Conservation (phyloP, 257 asterid genomes). For the Capsicum rhomboideum region DNA sequence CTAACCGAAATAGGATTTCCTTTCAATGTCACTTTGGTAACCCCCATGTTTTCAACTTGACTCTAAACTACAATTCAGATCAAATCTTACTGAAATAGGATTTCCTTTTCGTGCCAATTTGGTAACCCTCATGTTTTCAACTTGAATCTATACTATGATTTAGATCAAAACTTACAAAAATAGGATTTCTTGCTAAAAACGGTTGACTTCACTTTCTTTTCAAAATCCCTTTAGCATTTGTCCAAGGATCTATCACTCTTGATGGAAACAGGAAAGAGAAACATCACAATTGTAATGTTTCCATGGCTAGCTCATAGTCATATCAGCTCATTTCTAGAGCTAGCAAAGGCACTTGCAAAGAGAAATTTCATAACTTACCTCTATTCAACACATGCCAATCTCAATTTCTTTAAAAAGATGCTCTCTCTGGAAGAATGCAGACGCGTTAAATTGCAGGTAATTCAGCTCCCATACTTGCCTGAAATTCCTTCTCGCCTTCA, state of each 20-base stretch:
- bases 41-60: background rate
- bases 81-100: background rate
- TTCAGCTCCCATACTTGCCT: conserved; percentile 35
- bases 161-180: background rate
- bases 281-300: conserved; percentile 42
- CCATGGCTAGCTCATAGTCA: conserved; percentile 86
- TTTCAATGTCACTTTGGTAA: too few relatives aligned
- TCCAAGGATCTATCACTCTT: background rate
- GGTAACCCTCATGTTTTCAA: background rate
- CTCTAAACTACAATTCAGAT: background rate
- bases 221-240: background rate
- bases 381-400: conserved; percentile 45
- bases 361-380: conserved; percentile 38
- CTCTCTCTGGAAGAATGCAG: conserved; percentile 29
- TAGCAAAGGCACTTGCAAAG: conserved; percentile 44
- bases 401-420: conserved; percentile 16
- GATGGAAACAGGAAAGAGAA: conserved; percentile 42
- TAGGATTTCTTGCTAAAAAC: background rate
- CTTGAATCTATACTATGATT: background rate
- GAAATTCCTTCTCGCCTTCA: conserved; percentile 46
- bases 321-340: conserved; percentile 48
- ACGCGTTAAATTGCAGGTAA: conserved; percentile 43
- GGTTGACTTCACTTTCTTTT: background rate
- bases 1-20: background rate
- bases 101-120: background rate